These are phyloP conservation scores for Coccinonectria pachysandricola DNA, from an alignment of 2,329 filamentous ascomycete species.

Conservation along the genomic window DNA sequence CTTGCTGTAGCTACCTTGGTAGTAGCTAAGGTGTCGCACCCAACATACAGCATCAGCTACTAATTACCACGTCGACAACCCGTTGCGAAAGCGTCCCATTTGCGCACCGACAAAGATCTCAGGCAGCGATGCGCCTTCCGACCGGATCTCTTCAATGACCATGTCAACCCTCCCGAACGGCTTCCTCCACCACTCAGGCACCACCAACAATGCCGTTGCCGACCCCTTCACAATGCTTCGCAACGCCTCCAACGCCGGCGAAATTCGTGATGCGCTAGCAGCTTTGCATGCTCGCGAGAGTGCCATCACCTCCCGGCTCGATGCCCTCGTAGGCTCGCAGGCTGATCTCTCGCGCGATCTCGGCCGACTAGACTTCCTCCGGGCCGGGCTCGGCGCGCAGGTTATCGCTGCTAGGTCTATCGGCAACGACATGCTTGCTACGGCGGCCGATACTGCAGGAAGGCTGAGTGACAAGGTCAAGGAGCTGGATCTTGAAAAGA, in stretches of 20 bases:
- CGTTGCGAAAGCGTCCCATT: too few species aligned
- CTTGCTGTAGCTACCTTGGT: neutral
- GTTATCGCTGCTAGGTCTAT: slow-evolving; percentile 73
- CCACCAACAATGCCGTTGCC: slow-evolving; percentile 20
- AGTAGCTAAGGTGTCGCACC: too few species aligned
- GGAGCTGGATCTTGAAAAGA: slow-evolving; percentile 81
- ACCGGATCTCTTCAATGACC: slow-evolving; percentile 28
- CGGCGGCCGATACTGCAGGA: slow-evolving; percentile 74
- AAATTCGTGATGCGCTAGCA: slow-evolving; percentile 68
- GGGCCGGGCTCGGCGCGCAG: slow-evolving; percentile 80
- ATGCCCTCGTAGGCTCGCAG: slow-evolving; percentile 70
- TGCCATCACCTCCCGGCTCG: slow-evolving; percentile 61
- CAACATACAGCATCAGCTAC: too few species aligned
- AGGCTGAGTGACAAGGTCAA: slow-evolving; percentile 81
- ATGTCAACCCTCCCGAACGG: slow-evolving; percentile 40
- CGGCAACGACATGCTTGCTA: slow-evolving; percentile 82
- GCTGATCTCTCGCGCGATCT: slow-evolving; percentile 80
- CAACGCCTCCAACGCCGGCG: slow-evolving; percentile 63
- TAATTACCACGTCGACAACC: slow-evolving; percentile 8
- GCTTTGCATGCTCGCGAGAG: slow-evolving; percentile 68
- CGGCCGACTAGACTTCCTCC: slow-evolving; percentile 75
- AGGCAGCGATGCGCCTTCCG: slow-evolving; percentile 33
- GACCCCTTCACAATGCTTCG: slow-evolving; percentile 37
- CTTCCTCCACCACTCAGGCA: slow-evolving; percentile 24
- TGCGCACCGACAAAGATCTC: slow-evolving; percentile 10